Evolutionary conservation across 2,329 filamentous ascomycete species (phyloP).

Genomic region (Ceratocystis albifundus): DNA sequence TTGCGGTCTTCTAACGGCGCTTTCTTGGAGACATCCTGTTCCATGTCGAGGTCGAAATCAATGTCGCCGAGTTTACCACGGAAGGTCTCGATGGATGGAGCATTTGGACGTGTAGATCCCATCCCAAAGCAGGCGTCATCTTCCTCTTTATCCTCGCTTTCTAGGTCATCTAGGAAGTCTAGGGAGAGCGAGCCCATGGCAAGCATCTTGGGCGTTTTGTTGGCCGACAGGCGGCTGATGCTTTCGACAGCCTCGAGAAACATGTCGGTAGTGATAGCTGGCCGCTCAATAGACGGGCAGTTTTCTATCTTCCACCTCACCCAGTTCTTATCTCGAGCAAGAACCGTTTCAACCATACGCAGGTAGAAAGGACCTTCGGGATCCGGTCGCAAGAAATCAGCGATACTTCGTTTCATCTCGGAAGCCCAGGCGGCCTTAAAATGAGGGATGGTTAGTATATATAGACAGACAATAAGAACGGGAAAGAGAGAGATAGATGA

Average conservation of each 20-base stretch:
- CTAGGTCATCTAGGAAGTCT: conserved; percentile 57
- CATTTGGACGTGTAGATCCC: background rate
- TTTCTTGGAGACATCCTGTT: conserved; percentile 49
- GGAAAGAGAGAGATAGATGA: background rate
- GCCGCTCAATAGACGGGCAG: conserved; percentile 73
- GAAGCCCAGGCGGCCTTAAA: conserved; percentile 63
- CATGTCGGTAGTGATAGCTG: conserved; percentile 55
- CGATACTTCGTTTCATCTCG: conserved; percentile 66
- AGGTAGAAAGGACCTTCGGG: conserved; percentile 84
- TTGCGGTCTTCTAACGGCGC: conserved; percentile 54
- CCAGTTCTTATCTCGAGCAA: conserved; percentile 96
- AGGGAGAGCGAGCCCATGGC: conserved; percentile 65
- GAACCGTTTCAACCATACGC: conserved; percentile 91
- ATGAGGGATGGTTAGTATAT: conserved; percentile 22
- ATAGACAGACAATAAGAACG: background rate
- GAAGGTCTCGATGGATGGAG: conserved; percentile 36
- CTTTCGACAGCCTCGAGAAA: conserved; percentile 58
- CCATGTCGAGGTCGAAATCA: conserved; percentile 79
- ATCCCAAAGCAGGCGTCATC: background rate
- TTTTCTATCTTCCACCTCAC: conserved; percentile 95
- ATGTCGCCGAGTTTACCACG: conserved; percentile 62
- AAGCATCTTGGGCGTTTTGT: conserved; percentile 56
- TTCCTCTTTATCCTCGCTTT: conserved; percentile 38
- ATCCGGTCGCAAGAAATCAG: conserved; percentile 69
- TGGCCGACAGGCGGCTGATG: conserved; percentile 54